A percentile compares a stretch with the other conserved stretches of the same genome.
Evolutionary conservation across 148 eudicot species (phyloP).

Genomic region (Rhododendron henanense): DNA sequence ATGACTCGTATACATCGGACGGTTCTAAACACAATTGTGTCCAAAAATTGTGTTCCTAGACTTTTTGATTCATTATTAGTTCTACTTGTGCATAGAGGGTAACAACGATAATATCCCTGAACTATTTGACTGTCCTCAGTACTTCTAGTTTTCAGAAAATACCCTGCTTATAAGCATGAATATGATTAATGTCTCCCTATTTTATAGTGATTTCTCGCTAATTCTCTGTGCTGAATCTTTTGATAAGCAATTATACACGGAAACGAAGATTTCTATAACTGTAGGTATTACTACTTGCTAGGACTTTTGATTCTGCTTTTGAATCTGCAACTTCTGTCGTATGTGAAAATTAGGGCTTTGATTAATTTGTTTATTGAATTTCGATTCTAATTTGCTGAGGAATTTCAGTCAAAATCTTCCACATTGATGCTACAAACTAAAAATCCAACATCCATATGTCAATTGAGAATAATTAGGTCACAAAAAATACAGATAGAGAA

Average conservation of each 20-base stretch:
- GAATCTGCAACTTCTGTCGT: not conserved
- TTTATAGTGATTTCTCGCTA: not conserved
- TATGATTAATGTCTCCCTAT: not conserved
- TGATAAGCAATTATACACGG: not conserved
- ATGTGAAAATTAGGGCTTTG: not conserved
- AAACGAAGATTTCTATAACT: not conserved
- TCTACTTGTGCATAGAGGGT: not conserved
- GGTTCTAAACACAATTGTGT: too few species aligned
- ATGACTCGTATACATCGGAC: not conserved
- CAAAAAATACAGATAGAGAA: not conserved
- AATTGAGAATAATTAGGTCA: not conserved
- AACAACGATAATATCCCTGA: not conserved
- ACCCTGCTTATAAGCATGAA: not conserved
- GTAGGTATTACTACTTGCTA: not conserved
- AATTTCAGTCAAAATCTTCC: not conserved
- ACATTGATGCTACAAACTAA: not conserved
- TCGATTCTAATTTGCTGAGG: not conserved
- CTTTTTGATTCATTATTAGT: not conserved
- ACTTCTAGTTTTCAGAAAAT: not conserved
- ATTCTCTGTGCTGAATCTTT: not conserved
- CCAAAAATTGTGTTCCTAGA: too few species aligned
- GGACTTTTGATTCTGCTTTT: not conserved
- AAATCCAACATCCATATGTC: not conserved
- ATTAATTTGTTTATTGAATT: not conserved
- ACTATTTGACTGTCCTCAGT: not conserved